These are phyloP conservation scores for Globisporangium abappressorium DNA, from an alignment of 352 stramenopile species.

Conservation along the genomic window DNA sequence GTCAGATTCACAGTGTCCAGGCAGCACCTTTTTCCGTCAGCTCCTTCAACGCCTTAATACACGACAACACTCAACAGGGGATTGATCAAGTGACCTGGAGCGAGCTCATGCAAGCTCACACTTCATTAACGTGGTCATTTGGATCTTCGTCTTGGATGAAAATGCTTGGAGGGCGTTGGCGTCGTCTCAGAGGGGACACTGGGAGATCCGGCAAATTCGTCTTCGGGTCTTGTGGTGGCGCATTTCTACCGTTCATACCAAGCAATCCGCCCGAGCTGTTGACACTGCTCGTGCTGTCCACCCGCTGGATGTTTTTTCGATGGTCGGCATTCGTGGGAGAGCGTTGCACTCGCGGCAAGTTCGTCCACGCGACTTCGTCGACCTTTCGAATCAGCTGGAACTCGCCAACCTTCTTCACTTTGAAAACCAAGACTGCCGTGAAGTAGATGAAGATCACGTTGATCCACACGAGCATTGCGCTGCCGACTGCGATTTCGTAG, in stretches of 20 bases:
- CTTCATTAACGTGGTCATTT: constrained; percentile 24
- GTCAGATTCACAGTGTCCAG: background rate
- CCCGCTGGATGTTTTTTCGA: constrained; percentile 16
- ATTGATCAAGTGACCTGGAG: background rate
- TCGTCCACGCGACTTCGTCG: constrained; percentile 77
- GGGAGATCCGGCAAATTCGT: constrained; percentile 14
- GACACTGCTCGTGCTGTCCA: constrained; percentile 43
- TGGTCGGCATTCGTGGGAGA: constrained; percentile 37
- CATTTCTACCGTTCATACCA: background rate
- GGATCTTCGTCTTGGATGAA: constrained; percentile 26
- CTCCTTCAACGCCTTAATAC: background rate
- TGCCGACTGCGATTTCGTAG: constrained; percentile 85
- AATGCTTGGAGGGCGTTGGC: constrained; percentile 21
- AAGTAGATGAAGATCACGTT: constrained; percentile 89
- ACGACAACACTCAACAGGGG: background rate
- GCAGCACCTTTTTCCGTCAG: background rate
- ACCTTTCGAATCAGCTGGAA: constrained; percentile 81
- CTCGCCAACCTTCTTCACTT: constrained; percentile 84
- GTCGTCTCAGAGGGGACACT: constrained; percentile 36
- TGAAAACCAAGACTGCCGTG: constrained; percentile 84
- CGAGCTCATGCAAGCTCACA: constrained; percentile 18
- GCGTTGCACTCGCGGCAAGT: constrained; percentile 68
- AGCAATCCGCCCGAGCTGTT: constrained; percentile 34
- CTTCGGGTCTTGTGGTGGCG: constrained; percentile 7
- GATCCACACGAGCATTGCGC: constrained; percentile 81